Base-by-base conservation (phyloP, 2,329 filamentous ascomycete genomes). In the Aspergillus sp. region DNA sequence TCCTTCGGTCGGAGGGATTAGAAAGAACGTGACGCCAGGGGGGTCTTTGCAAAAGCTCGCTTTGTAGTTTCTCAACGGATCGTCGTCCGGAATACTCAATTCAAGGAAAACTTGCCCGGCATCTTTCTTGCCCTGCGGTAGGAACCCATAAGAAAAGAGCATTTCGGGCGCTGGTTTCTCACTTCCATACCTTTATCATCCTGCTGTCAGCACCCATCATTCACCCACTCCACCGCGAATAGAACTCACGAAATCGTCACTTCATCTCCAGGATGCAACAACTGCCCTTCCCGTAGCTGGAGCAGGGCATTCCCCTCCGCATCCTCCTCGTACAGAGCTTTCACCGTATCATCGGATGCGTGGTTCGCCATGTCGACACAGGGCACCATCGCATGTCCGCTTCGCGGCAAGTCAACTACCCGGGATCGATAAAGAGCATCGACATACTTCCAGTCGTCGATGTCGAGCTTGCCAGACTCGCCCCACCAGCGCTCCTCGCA, bases 301-400 rank as follows among this genome's bases (percentile, higher is more conserved):
- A 97, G 79, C 2, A 87, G 69, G 3, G 88, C 85, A 60, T 89
- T 84, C 2, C 83, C 83, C 24, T 83, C 73, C 1, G 69, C 56
- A 59, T 86, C 85, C 51, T 88, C 82, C 45, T 96, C 90, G 68
- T 95, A 99, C 52, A 89, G 83, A 0, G 91, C 88, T 52, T 82
- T 87, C 5, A 89, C 85, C 3, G 72, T 71, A 42, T 79, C 72
- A 8, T 79, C 75, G 11, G 81, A 78, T 7, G 86, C 85, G 74
- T 99, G 94, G 65, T 97, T 99, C 16, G 87, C 89, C 84, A 99
- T 89, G 71, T 99, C 94, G 44, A 99, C 78, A 59, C 86, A 90
- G 0, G 94, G 94, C 10, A 96, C 90, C 90, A 99, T 95, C 44
- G 87, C 85, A 65, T 89, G 82, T 5, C 92, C 91, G 6, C 84